phyloP scores from a whole-genome alignment of 306 rosid species.

The Pachyrhizus erosus region DNA sequence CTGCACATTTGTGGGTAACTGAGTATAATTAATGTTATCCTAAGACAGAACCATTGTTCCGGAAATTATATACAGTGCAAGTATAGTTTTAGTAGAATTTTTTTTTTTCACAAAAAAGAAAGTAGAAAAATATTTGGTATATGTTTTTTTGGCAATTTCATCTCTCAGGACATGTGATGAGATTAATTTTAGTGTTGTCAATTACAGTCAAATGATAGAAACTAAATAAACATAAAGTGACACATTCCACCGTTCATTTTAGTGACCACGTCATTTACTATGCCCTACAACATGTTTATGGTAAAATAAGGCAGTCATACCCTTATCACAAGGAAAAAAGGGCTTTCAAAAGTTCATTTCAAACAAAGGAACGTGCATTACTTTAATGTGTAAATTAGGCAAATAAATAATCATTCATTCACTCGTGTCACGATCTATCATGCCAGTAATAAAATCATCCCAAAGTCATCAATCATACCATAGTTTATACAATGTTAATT shows the following conservation, averaged over 20 bases:
- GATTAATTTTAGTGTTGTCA: background rate
- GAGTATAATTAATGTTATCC: background rate
- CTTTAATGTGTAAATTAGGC: background rate
- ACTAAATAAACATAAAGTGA: background rate
- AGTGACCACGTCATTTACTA: background rate
- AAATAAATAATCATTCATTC: background rate
- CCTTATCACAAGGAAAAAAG: background rate
- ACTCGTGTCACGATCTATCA: background rate
- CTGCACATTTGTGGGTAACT: too few relatives aligned
- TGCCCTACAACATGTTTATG: background rate
- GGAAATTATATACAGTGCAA: too few relatives aligned
- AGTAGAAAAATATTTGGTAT: background rate
- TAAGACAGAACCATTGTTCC: too few relatives aligned
- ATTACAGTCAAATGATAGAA: background rate
- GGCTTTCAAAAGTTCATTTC: background rate
- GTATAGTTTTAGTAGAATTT: background rate
- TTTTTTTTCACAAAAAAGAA: too few relatives aligned
- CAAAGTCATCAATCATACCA: background rate
- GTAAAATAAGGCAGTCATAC: background rate
- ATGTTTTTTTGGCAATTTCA: background rate
- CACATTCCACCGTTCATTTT: background rate
- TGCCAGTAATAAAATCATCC: background rate
- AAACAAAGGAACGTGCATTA: background rate
- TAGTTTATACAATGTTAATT: background rate
- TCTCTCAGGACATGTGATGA: background rate